A percentile compares a stretch with the other conserved stretches of the same genome.
Evolutionary conservation across 140 eudicot genomes (phyloP).

Genomic region (Anethum foeniculum): DNA sequence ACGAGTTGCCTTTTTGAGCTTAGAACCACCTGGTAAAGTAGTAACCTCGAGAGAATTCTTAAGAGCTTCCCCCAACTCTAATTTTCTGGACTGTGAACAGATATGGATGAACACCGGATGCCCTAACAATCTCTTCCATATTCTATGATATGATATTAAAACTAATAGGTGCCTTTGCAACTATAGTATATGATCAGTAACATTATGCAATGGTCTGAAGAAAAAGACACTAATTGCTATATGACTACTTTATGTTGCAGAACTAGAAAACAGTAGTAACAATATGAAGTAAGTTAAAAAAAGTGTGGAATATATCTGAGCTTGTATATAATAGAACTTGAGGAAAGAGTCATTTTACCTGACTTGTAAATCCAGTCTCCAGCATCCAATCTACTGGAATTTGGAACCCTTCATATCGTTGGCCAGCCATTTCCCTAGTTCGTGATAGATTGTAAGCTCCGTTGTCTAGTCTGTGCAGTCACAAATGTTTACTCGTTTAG

Average conservation of each 20-base stretch:
- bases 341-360: constrained; percentile 34
- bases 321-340: not conserved
- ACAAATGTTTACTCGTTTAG: not conserved
- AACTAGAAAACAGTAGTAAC: not conserved
- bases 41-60: not conserved
- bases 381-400: constrained; percentile 91
- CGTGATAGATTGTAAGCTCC: constrained; percentile 85
- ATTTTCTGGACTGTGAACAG: not conserved
- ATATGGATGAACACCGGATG: not conserved
- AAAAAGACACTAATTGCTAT: not conserved
- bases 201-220: not conserved
- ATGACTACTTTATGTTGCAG: not conserved
- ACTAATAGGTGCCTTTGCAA: not conserved
- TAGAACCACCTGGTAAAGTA: not conserved
- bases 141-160: not conserved
- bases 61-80: not conserved
- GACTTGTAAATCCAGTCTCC: constrained; percentile 64
- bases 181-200: not conserved
- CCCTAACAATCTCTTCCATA: not conserved
- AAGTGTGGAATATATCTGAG: not conserved
- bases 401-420: constrained; percentile 54
- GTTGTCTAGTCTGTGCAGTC: constrained; percentile 66
- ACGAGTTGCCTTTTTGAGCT: not conserved
- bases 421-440: constrained; percentile 71
- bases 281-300: not conserved